phyloP scores from a whole-genome alignment of 306 rosid species.

The Alnus glutinosa region DNA sequence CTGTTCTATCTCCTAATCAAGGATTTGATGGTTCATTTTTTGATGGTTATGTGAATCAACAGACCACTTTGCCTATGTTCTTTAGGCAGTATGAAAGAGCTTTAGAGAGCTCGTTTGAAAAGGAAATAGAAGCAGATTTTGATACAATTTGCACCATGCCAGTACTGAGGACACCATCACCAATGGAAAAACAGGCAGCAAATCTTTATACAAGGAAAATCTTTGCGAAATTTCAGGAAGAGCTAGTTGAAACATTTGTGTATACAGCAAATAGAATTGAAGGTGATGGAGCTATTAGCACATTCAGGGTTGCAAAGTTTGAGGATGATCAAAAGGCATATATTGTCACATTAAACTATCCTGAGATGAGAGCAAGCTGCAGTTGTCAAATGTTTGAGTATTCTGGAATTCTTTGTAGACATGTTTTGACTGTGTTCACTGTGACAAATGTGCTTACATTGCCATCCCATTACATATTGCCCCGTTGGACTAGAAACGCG shows the following conservation, averaged over 20 bases:
- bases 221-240: slow-evolving; percentile 85
- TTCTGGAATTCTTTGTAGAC: slow-evolving; percentile 91
- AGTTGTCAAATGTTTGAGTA: slow-evolving; percentile 96
- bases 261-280: slow-evolving; percentile 91
- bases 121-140: slow-evolving; percentile 82
- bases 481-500: slow-evolving; percentile 94
- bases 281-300: slow-evolving; percentile 76
- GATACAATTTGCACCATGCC: slow-evolving; percentile 80
- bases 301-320: slow-evolving; percentile 87
- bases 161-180: slow-evolving; percentile 83
- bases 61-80: slow-evolving; percentile 84
- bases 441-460: slow-evolving; percentile 84
- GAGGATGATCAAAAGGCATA: slow-evolving; percentile 86
- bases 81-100: slow-evolving; percentile 91
- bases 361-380: slow-evolving; percentile 81
- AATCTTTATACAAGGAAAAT: slow-evolving; percentile 78
- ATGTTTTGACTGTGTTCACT: slow-evolving; percentile 83
- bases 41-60: slow-evolving; percentile 82
- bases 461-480: slow-evolving; percentile 81
- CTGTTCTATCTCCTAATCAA: slow-evolving; percentile 63
- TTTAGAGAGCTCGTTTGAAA: slow-evolving; percentile 73
- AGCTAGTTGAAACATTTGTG: slow-evolving; percentile 90
- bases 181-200: slow-evolving; percentile 96
- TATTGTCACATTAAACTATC: slow-evolving; percentile 60
- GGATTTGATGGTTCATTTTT: slow-evolving; percentile 73